Percentiles rank a stretch among this genome's conserved stretches.
Evolutionary conservation across 805 yeast species (phyloP).

Genomic region (Candida cerambycidarum): DNA sequence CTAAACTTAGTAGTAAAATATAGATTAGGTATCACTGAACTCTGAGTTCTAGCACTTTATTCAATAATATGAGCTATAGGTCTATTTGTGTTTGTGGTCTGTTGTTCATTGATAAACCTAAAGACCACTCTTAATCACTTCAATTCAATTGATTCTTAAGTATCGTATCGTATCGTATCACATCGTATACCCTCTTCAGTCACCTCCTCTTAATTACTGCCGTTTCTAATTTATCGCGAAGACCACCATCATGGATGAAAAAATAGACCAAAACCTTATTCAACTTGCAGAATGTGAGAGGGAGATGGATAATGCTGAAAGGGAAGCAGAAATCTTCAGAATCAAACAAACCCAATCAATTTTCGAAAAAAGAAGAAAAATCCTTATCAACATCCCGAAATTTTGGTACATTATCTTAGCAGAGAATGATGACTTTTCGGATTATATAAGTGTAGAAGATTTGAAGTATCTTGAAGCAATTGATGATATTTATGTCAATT

Average conservation of each 20-base stretch:
- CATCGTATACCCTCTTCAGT: too few relatives aligned
- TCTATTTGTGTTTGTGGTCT: too few relatives aligned
- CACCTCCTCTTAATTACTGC: too few relatives aligned
- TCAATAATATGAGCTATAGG: too few relatives aligned
- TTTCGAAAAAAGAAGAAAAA: slow-evolving; percentile 54
- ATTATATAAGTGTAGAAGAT: slow-evolving; percentile 74
- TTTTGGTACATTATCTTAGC: slow-evolving; percentile 90
- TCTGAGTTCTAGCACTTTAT: too few relatives aligned
- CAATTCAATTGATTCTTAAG: too few relatives aligned
- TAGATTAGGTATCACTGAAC: too few relatives aligned
- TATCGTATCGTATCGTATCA: too few relatives aligned
- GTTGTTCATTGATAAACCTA: too few relatives aligned
- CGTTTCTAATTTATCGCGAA: too few relatives aligned
- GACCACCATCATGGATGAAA: slow-evolving; percentile 9
- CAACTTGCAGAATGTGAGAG: slow-evolving; percentile 58
- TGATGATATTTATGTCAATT: slow-evolving; percentile 60
- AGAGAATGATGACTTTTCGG: slow-evolving; percentile 81
- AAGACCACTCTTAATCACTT: too few relatives aligned
- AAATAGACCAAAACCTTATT: slow-evolving; percentile 30
- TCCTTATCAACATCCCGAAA: slow-evolving; percentile 57
- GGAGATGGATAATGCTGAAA: slow-evolving; percentile 59
- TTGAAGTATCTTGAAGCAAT: slow-evolving; percentile 70
- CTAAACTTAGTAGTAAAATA: background rate
- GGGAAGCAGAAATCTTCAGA: slow-evolving; percentile 56
- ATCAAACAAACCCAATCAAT: slow-evolving; percentile 54